Percentiles rank a stretch among this genome's conserved stretches.
phyloP scores from a whole-genome alignment of 2,329 filamentous ascomycete genomes.

The Chalaropsis thielavioides region DNA sequence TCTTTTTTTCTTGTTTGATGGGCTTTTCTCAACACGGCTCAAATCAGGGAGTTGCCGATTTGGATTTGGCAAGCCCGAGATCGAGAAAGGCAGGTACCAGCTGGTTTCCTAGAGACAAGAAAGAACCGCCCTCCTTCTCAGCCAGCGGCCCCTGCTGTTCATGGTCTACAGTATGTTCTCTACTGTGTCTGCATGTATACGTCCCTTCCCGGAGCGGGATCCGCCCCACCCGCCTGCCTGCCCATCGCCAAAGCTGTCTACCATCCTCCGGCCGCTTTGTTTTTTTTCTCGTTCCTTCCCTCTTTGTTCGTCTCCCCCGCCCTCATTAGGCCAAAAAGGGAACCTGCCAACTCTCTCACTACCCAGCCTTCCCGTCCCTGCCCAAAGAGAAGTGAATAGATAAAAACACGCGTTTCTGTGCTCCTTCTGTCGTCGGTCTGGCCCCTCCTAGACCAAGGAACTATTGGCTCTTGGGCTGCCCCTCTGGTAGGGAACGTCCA shows the following conservation, averaged over 20 bases:
- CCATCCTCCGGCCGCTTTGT: no score
- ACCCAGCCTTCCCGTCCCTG: neutral
- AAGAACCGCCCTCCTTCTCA: neutral
- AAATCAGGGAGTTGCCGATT: neutral
- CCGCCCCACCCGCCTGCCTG: no score
- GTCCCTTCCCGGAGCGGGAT: no score
- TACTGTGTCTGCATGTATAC: no score
- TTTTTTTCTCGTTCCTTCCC: neutral
- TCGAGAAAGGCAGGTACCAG: neutral
- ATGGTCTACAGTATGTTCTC: neutral
- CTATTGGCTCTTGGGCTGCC: neutral
- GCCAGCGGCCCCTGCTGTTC: neutral
- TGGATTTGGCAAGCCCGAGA: neutral
- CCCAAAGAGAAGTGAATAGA: neutral
- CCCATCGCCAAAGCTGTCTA: no score
- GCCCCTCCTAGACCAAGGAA: neutral
- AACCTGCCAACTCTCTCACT: neutral
- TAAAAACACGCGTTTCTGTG: neutral
- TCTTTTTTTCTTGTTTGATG: neutral
- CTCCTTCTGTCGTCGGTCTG: neutral
- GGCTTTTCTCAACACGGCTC: neutral
- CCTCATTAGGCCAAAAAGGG: neutral
- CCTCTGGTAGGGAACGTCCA: neutral
- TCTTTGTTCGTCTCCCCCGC: neutral
- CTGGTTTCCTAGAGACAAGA: neutral